Base-by-base conservation (phyloP, 116 monocot genomes). In the Phalaenopsis hybrid region DNA sequence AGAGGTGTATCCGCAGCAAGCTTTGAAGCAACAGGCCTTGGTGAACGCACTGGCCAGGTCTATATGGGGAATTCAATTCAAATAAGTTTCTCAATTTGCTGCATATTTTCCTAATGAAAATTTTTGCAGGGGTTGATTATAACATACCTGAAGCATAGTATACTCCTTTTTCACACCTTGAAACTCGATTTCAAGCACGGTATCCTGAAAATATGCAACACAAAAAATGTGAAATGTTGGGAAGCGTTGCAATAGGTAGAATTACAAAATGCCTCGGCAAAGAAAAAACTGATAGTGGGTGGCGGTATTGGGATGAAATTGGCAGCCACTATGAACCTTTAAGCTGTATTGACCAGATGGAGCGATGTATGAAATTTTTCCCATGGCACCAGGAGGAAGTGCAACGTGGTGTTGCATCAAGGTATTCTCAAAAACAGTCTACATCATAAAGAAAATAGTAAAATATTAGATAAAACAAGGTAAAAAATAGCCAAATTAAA, bases 1-100 rank as follows among this genome's bases (percentile, higher is more conserved):
- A 99, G 94, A 82, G 99, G 96, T 58, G 96, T 94, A 87, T 99
- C 99, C 4, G 99, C 99, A 78, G 99, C 99, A 86, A 99, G 92
- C 72, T 99, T 99, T 59, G 91, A 34, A 57, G 99, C 91, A 81
- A 99, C 99, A 67, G 99, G 99, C 74, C 99, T 91, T 52, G 99
- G 99, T 20, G 90, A 84, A 79, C 99, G 95, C 50, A 99, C 99
- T 8, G 99, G 99, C 99, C 99, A 99, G 41, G 91, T 86, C 99
- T 99, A 85, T 16, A 85, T 10, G 78, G 15, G 3, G 4, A 46
- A 73, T 34, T 80, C 49, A 46, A 73, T 34, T 80, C 49, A 67
- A 20, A 67, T 20, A 69, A 43, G 13, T 69, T 67, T 25, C 46
- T 13, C 57, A 59, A 17, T 45, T 13, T 8, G 7, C 28, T 55